These are phyloP conservation scores for Hypoxylon sp. DNA, from an alignment of 2,329 filamentous ascomycete genomes.

Conservation along the genomic window DNA sequence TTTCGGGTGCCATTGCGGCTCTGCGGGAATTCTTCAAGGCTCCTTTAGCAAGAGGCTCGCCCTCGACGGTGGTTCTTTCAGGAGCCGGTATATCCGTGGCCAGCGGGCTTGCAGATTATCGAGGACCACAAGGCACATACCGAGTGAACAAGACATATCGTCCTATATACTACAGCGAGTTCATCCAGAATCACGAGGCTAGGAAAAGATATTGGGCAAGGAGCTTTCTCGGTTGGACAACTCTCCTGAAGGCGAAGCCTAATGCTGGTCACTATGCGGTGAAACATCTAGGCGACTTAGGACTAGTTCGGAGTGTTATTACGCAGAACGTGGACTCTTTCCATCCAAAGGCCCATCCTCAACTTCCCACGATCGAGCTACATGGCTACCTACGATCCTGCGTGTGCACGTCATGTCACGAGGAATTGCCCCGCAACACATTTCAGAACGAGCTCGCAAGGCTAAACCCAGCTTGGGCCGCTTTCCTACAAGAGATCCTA, in stretches of 20 bases:
- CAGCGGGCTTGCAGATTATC: constrained; percentile 92
- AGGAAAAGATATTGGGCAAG: constrained; percentile 96
- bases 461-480: constrained; percentile 89
- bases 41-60: constrained; percentile 63
- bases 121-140: constrained; percentile 91
- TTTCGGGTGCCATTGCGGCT: constrained; percentile 80
- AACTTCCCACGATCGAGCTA: constrained; percentile 81
- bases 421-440: constrained; percentile 74
- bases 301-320: constrained; percentile 80
- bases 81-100: constrained; percentile 95
- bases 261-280: constrained; percentile 86
- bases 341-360: constrained; percentile 81
- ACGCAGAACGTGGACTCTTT: constrained; percentile 99
- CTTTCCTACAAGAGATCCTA: constrained; percentile 78
- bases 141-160: constrained; percentile 89
- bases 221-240: constrained; percentile 93
- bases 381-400: constrained; percentile 90
- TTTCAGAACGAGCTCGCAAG: constrained; percentile 82
- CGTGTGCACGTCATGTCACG: constrained; percentile 82
- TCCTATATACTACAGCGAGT: constrained; percentile 95
- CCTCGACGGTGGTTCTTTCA: constrained; percentile 68
- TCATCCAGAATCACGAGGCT: constrained; percentile 82
- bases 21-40: constrained; percentile 81
- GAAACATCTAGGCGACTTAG: constrained; percentile 76
- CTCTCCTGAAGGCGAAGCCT: constrained; percentile 79